phyloP scores from a whole-genome alignment of 2,329 filamentous ascomycete genomes.

The Colletotrichum musae region DNA sequence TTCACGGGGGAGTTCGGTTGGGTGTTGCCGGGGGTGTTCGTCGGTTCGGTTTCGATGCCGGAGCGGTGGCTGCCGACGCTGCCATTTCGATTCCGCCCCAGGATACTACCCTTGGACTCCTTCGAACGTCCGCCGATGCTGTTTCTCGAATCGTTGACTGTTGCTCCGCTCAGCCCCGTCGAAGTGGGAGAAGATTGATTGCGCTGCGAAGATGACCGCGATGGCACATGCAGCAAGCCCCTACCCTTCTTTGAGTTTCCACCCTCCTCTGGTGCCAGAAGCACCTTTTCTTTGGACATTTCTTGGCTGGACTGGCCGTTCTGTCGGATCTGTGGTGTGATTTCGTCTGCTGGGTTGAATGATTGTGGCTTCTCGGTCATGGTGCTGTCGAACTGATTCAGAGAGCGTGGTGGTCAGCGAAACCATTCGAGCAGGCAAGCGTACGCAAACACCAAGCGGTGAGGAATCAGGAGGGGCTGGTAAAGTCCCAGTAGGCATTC shows the following conservation, averaged over 20 bases:
- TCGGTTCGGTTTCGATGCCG: slow-evolving; percentile 65
- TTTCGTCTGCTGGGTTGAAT: slow-evolving; percentile 48
- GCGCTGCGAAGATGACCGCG: slow-evolving; percentile 74
- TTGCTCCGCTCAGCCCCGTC: slow-evolving; percentile 72
- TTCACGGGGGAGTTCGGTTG: slow-evolving; percentile 67
- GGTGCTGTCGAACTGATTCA: slow-evolving; percentile 32
- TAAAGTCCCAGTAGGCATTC: slow-evolving; percentile 15
- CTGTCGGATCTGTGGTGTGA: slow-evolving; percentile 45
- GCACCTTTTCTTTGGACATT: slow-evolving; percentile 61
- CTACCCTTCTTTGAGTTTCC: slow-evolving; percentile 64
- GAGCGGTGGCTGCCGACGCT: slow-evolving; percentile 78
- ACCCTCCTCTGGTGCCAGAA: slow-evolving; percentile 58
- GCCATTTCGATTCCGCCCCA: slow-evolving; percentile 74
- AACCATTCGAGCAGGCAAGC: slow-evolving; percentile 19
- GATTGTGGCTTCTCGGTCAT: slow-evolving; percentile 52
- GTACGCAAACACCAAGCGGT: slow-evolving; percentile 24
- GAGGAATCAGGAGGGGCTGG: slow-evolving; percentile 36
- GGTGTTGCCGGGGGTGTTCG: slow-evolving; percentile 63
- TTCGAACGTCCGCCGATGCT: slow-evolving; percentile 76
- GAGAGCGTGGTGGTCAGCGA: slow-evolving; percentile 26
- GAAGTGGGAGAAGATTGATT: slow-evolving; percentile 72
- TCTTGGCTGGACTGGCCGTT: slow-evolving; percentile 51
- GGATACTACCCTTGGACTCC: slow-evolving; percentile 75
- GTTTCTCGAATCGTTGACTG: slow-evolving; percentile 71
- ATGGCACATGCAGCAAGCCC: slow-evolving; percentile 70